Evolutionary conservation across 2,329 filamentous ascomycete species (phyloP).

Genomic region (Trichothecium roseum): DNA sequence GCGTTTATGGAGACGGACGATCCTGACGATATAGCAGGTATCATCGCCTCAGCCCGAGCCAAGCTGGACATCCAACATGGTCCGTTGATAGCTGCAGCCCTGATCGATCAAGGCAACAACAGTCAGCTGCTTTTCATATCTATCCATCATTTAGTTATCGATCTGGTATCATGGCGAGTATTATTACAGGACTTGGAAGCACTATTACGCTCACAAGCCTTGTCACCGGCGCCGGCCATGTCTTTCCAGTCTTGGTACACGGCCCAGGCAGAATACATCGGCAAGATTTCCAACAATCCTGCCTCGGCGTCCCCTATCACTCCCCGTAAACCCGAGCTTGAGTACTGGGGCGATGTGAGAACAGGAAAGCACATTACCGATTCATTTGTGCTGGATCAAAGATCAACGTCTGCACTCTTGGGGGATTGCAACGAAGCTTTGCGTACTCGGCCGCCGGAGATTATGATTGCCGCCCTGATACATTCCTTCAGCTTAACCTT

Average conservation of each 20-base stretch:
- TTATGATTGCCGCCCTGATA: slow-evolving; percentile 13
- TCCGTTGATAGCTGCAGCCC: too few relatives aligned
- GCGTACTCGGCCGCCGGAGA: slow-evolving; percentile 14
- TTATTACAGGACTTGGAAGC: slow-evolving; percentile 29
- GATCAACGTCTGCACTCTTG: background rate
- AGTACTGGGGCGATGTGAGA: background rate
- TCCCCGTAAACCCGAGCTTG: too few relatives aligned
- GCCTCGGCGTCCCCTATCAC: background rate
- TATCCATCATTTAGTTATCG: slow-evolving; percentile 23
- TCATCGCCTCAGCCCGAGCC: too few relatives aligned
- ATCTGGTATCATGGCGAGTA: slow-evolving; percentile 31
- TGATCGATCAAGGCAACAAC: too few relatives aligned
- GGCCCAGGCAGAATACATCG: background rate
- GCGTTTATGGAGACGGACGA: too few relatives aligned
- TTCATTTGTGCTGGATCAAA: background rate
- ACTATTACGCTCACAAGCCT: slow-evolving; percentile 11
- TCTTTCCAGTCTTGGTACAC: background rate
- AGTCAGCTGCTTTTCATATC: slow-evolving; percentile 15
- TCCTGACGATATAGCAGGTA: too few relatives aligned
- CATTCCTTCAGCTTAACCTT: slow-evolving; percentile 12
- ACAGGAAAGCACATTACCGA: background rate
- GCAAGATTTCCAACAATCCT: background rate
- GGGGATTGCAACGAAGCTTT: slow-evolving; percentile 6
- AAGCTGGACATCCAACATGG: too few relatives aligned
- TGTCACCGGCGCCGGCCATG: too few relatives aligned